These are phyloP conservation scores for Ensete glaucum DNA, from an alignment of 176 grass and related monocot species.

Conservation along the genomic window DNA sequence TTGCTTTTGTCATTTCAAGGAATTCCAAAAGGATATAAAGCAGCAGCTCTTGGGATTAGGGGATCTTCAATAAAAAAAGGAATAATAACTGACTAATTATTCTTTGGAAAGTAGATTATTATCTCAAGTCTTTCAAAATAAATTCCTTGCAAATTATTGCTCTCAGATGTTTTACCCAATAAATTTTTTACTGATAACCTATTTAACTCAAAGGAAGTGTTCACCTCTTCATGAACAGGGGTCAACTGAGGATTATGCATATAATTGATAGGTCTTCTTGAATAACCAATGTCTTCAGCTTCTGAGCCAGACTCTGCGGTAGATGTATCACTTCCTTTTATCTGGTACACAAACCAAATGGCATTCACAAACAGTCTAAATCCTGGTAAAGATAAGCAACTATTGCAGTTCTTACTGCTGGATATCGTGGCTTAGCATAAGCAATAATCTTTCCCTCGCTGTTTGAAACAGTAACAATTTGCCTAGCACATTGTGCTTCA, in stretches of 20 bases:
- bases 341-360: constrained; percentile 30
- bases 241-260: constrained; percentile 34
- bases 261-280: constrained; percentile 26
- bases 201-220: not conserved
- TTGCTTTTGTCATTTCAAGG: too few species aligned
- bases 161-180: not conserved
- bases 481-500: constrained; percentile 65
- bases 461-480: constrained; percentile 53
- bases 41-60: too few species aligned
- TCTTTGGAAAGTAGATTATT: too few species aligned
- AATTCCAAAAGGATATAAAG: too few species aligned
- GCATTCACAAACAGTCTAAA: not conserved
- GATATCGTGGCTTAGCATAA: constrained; percentile 35
- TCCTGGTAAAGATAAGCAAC: not conserved
- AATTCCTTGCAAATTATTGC: not conserved
- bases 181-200: not conserved
- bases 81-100: too few species aligned
- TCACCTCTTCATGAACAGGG: constrained; percentile 69
- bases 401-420: constrained; percentile 34
- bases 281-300: constrained; percentile 48
- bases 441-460: constrained; percentile 42
- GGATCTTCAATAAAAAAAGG: too few species aligned
- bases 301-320: constrained; percentile 69
- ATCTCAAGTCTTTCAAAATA: not conserved
- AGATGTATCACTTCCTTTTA: constrained; percentile 60